Evolutionary conservation across 805 yeast genomes (phyloP), one percentile per base, ranked within the genome.

Genomic region (Kuraishia borneana): DNA sequence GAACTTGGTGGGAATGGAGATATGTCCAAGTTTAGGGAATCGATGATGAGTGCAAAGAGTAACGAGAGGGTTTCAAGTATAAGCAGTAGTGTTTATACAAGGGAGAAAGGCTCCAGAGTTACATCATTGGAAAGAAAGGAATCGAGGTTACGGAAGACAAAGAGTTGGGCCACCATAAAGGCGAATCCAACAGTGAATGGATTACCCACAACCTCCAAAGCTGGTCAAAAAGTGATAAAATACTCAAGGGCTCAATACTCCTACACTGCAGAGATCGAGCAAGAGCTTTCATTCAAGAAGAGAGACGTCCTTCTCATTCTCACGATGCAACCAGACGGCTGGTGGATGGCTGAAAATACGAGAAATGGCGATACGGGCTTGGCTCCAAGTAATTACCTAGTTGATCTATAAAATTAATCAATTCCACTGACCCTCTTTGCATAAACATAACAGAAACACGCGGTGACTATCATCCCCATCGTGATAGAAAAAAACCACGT

Each of bases 331-430:
- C 76, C 75, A 17, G 84, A 76, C 43, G 82, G 82, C 1, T 76
- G 84, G 84, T 77, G 84, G 84, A 76, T 71, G 44, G 75, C 73
- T 21, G 84, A 76, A 43, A 71, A 73, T 16, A 38, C 65, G 22
- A 60, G 61, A 23, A 53, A 61, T 8, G 59, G 59, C 2, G 57
- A 55, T 21, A 51, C 65, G 12, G 84, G 84, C 2, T 60, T 76
- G 22, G 83, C 80, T 3, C 83, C 84, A 26, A 70, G 79, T 44
- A 76, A 77, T 44, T 76, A 67, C 39, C 44, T 67, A 30, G 56
- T 40, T n/a, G 56, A 52, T 21, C 36, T 58, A 20, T 52, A 34
- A 45, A 21, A 16, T 16, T 18, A 32, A 21, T n/a, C 12, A 12
- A 53, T 40, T 26, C 58, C 54, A 44, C 56, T 54, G 3, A 56